Evolutionary conservation across 2,329 filamentous ascomycete species (phyloP).

Genomic region (Epichloe coenophiala): DNA sequence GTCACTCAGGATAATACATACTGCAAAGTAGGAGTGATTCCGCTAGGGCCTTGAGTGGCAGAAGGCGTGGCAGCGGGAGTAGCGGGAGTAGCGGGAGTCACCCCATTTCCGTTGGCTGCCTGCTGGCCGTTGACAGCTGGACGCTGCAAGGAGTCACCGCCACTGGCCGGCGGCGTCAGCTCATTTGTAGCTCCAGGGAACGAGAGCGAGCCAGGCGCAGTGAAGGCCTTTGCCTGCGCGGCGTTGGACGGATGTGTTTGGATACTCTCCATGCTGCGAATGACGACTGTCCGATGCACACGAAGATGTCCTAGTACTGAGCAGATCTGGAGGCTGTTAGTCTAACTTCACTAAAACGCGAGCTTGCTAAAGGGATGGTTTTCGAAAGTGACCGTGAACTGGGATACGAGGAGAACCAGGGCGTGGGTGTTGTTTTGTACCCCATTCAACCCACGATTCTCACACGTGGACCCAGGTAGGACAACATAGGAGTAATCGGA

Average conservation of each 20-base stretch:
- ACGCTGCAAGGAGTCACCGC: slow-evolving; percentile 40
- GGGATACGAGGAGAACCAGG: neutral
- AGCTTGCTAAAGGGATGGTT: neutral
- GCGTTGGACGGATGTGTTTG: slow-evolving; percentile 87
- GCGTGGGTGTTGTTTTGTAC: no score
- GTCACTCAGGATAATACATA: slow-evolving; percentile 52
- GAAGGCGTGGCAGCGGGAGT: slow-evolving; percentile 88
- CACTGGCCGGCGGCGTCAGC: slow-evolving; percentile 65
- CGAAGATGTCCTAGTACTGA: slow-evolving; percentile 10
- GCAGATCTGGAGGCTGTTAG: slow-evolving; percentile 19
- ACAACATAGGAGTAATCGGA: neutral
- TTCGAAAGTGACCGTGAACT: neutral
- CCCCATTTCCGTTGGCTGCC: slow-evolving; percentile 57
- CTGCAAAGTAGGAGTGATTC: slow-evolving; percentile 88
- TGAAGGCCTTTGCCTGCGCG: slow-evolving; percentile 90
- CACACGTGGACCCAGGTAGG: neutral
- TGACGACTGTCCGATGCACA: slow-evolving; percentile 11
- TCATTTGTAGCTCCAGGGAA: slow-evolving; percentile 78
- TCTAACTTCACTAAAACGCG: neutral
- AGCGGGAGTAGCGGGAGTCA: slow-evolving; percentile 65
- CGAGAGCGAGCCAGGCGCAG: slow-evolving; percentile 79
- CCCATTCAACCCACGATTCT: no score
- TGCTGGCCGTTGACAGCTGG: slow-evolving; percentile 34
- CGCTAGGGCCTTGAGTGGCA: slow-evolving; percentile 69
- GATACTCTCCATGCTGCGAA: slow-evolving; percentile 64